phyloP scores from a whole-genome alignment of 2,329 filamentous ascomycete species.

The Diaporthe ampelina region DNA sequence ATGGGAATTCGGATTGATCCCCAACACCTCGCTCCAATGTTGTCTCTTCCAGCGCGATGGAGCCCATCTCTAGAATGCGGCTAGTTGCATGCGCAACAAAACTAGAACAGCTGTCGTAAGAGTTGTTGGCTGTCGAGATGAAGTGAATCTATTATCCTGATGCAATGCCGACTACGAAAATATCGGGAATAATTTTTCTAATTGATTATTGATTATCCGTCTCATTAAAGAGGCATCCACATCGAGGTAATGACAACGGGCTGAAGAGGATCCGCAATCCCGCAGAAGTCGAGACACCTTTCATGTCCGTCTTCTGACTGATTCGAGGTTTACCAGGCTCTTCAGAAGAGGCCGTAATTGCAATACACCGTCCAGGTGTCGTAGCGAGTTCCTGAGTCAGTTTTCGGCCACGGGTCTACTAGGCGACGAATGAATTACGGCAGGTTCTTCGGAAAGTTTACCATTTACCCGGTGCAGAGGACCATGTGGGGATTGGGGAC shows the following conservation, averaged over 20 bases:
- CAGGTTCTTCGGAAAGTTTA: constrained; percentile 11
- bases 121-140: constrained; percentile 1
- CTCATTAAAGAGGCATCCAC: constrained; percentile 1
- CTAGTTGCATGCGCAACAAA: neutral
- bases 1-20: neutral
- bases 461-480: constrained; percentile 11
- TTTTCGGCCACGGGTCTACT: constrained; percentile 1
- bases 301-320: neutral
- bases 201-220: neutral
- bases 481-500: constrained; percentile 9
- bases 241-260: neutral
- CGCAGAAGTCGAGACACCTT: neutral
- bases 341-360: neutral
- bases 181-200: neutral
- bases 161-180: neutral
- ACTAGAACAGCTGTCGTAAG: neutral
- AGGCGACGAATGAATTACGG: neutral
- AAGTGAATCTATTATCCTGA: neutral
- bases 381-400: neutral
- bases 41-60: neutral
- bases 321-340: neutral
- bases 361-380: neutral
- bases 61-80: constrained; percentile 15
- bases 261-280: neutral
- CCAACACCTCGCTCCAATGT: neutral